Evolutionary conservation across 129 eudicot species (phyloP), one percentile per base, ranked within the genome.

Genomic region (Helichrysum umbraculigerum): DNA sequence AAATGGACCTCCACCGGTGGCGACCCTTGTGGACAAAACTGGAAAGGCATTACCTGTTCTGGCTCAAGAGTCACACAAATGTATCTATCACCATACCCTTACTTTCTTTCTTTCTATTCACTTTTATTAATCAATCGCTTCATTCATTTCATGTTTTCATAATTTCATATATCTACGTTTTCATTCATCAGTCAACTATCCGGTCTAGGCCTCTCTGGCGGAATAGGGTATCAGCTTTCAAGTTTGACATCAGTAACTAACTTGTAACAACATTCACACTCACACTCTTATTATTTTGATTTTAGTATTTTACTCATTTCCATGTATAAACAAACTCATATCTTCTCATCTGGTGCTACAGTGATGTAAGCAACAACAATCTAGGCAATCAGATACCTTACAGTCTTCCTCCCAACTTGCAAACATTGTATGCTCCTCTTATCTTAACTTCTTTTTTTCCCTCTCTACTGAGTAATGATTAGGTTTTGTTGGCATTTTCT

Each of bases 1-100:
- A 81, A 77, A 42, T 89, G 95, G 95, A 84, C 74, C 76, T 71
- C 89, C 19, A 73, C 69, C 58, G 91, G 89, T 22, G 95, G 95
- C 3, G 91, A 89, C 54, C 95, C 95, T 19, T 89, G 95, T 80
- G 87, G 75, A 17, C 81, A 89, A 0, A 77, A 28, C 59, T 89
- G 95, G 95, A 82, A 61, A 54, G 95, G 95, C 34, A 54, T 89
- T 30, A 78, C 75, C 52, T 89, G 95, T 80, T 84, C 87, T 0
- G 89, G 81, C 17, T 82, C 91, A 17, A 72, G 83, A 71, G 95
- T 89, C 54, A 84, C 87, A 15, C 78, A 84, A 77, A 86, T 89
- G 95, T 89, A 82, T 65, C 28, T 1, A 25, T 25, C 28, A 25
- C 28, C 28, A 0, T 25, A 25, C 28, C 28, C 28, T 0, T 25